Base-by-base conservation (phyloP, 495 filamentous ascomycete species). In the Bombardia bombarda region DNA sequence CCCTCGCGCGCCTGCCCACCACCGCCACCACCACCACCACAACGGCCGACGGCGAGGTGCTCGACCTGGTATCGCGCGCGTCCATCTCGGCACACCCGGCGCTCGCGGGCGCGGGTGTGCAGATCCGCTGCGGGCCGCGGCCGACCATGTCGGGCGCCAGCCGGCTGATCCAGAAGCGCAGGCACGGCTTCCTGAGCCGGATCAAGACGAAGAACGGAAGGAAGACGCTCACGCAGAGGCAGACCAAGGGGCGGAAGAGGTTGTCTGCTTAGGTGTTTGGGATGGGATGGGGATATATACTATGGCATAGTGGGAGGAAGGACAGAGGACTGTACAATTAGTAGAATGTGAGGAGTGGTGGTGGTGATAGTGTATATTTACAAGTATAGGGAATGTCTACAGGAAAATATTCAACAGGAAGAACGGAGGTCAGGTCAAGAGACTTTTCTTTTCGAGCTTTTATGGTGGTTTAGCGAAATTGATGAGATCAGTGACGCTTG, bases 91-190 rank as follows among this genome's bases (percentile, higher is more conserved):
- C 57, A 17, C 60, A 70, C 49, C 69, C 69, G 31, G 61, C 61
- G 26, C 52, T 73, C 16, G 53, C 51, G 8, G 56, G 53, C 26
- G 21, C 46, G 32, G 51, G 32, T 7, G 37, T 40, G 20, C 69
- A 73, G 56, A 56, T 70, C 33, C 64, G 69, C 16, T 72, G 57
- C 60, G 69, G 66, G 0, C 69, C 69, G 28, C 61, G 67, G 19
- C 52, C 66, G 25, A 72, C 66, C 28, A 64, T 70, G 66, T 55
- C 60, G 23, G 43, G 54, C 13, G 32, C 55, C 36, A 67, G 52
- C 32, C 59, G 69, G n/a, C 54, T 73, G n/a, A 47, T 69, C n/a
- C 66, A 69, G 53, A 72, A 72, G 60, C 49, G 69, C 22, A 51
- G 65, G 13, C 65, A 69, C 40, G 68, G 69, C 12, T 73, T 72